Evolutionary conservation across 148 eudicot species (phyloP), one percentile per base, ranked within the genome.

Genomic region (Vaccinium vitisidaea): DNA sequence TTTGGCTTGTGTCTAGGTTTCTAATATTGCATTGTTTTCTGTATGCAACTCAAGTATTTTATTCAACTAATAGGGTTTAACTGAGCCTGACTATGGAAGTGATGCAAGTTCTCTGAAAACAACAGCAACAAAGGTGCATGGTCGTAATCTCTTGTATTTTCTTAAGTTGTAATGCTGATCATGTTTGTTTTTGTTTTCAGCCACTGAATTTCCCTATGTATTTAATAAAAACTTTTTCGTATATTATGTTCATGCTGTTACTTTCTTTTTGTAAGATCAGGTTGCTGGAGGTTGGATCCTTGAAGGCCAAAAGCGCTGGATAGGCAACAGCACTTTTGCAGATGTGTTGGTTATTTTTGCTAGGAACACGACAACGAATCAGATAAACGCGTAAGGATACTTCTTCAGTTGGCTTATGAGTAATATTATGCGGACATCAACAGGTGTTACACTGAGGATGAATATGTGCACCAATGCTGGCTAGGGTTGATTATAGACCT

Each of bases 261-360:
- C 43, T 75, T 78, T 61, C 30, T 63, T 81, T 65, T 36, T 10
- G 30, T 43, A 82, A 75, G 59, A 80, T 83, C 88, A 96, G 99
- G 98, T 96, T 82, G 94, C 87, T 80, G 99, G 99, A 84, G 99
- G 99, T 81, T 96, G 99, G 99, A 87, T 96, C 75, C 88, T 96
- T 82, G 95, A 96, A 83, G 99, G 99, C 84, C 98, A 96, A 87
- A 96, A 96, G 83, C 99, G 99, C 5, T 96, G 99, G 99, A 96
- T 96, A 80, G 99, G 99, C 61, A 96, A 96, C 83, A 91, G 98
- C 89, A 96, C 99, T 25, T 93, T 96, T 88, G 99, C 99, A 30
- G 99, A 96, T 86, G 74, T 96, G 77, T 89, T 96, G 75, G 90
- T 96, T 86, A 91, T 96, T 59, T 96, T 96, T 85, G 97, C 98